Evolutionary conservation across 345 rosid genomes (phyloP).

Genomic region (Camelina sativa): DNA sequence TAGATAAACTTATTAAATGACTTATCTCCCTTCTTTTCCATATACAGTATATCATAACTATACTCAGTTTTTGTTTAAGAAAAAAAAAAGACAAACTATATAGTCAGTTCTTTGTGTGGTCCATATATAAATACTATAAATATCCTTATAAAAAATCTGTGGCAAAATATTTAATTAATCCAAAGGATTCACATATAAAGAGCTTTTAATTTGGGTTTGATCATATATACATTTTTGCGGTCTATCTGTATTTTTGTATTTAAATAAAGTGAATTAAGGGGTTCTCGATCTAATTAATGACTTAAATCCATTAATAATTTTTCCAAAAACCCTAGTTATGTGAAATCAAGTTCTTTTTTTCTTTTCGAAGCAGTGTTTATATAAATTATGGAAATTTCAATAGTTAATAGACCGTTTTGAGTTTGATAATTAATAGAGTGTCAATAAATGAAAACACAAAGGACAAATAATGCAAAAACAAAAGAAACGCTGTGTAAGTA

Average conservation of each 20-base stretch:
- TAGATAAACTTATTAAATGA: constrained; percentile 34
- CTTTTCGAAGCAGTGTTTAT: neutral
- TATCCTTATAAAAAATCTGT: neutral
- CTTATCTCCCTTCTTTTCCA: neutral
- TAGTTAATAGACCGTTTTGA: neutral
- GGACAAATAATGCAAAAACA: constrained; percentile 24
- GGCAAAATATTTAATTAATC: neutral
- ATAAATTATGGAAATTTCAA: neutral
- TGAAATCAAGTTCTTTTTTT: neutral
- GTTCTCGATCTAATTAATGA: neutral
- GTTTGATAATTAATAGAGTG: neutral
- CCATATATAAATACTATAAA: neutral
- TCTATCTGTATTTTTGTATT: neutral
- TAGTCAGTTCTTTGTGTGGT: neutral
- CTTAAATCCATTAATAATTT: too few relatives aligned
- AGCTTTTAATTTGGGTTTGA: neutral
- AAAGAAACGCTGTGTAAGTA: neutral
- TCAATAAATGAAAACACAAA: constrained; percentile 23
- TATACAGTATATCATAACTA: neutral
- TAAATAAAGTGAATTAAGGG: neutral
- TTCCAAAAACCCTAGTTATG: neutral
- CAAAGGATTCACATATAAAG: neutral
- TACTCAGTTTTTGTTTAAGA: neutral
- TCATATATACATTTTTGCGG: neutral
- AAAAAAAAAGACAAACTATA: neutral